Conservation (phyloP, 108 stramenopile species). For the Nitzschia putrida region DNA sequence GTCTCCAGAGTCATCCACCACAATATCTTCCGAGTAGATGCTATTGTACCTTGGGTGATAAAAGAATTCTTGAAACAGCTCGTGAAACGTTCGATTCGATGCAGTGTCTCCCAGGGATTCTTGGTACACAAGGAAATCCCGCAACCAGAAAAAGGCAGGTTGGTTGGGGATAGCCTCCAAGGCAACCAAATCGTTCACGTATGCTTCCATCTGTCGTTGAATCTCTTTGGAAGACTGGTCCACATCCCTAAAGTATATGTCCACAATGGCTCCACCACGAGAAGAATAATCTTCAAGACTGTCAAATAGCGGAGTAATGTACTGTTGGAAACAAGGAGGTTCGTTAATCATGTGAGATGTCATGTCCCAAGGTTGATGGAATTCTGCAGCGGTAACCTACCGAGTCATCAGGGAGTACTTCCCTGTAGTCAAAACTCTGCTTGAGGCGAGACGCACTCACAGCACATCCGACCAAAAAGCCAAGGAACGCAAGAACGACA, state of each 20-base stretch:
- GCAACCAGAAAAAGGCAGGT: constrained; percentile 34
- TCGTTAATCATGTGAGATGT: background rate
- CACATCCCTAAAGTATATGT: constrained; percentile 30
- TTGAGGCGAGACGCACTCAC: constrained; percentile 24
- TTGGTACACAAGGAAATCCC: constrained; percentile 25
- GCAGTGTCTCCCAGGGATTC: background rate
- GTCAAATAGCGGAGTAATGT: background rate
- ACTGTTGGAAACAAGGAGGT: background rate
- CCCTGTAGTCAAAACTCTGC: constrained; percentile 14
- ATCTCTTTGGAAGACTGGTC: constrained; percentile 26
- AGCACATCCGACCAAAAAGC: constrained; percentile 18
- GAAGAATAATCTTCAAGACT: background rate
- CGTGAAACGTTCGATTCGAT: background rate
- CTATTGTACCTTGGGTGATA: constrained; percentile 1
- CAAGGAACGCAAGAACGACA: constrained; percentile 23
- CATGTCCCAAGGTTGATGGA: background rate
- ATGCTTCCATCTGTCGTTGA: constrained; percentile 29
- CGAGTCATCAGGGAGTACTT: constrained; percentile 9
- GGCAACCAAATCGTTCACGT: constrained; percentile 29
- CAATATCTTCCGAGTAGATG: constrained; percentile 19
- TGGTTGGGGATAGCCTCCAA: constrained; percentile 13
- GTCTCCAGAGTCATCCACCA: constrained; percentile 18
- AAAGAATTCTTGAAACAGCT: constrained; percentile 30
- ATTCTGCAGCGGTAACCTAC: background rate
- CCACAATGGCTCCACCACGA: background rate